Evolutionary conservation across 768 basidiomycete species (phyloP), one percentile per base, ranked within the genome.

Genomic region (Termitomyces eurrhizus): DNA sequence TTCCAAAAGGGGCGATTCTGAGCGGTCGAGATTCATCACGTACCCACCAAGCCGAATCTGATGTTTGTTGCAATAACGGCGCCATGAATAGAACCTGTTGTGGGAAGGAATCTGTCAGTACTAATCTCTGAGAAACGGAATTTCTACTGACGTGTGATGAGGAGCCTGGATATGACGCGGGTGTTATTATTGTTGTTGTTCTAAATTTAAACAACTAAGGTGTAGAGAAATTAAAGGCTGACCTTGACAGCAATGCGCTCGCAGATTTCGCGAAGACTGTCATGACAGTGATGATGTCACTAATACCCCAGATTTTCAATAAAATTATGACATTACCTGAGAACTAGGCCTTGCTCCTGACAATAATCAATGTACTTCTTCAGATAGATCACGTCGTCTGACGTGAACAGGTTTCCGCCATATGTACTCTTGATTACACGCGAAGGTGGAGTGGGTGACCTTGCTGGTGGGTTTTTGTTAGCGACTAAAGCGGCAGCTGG

Each of bases 331-430:
- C 44, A 29, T 49, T 57, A 89, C 89, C 89, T 92, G 48, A 94
- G 76, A 9, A 93, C 90, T 8, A 92, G 72, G 41, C 92, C 92
- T 71, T 93, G 89, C 58, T 93, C 90, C 67, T 92, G 91, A 68
- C 92, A 94, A 66, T 92, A 94, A 65, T 93, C 90, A 50, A 94
- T 94, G 69, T 94, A 94, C 69, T 86, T 88, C 68, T 92, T 92
- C 62, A 94, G 80, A 70, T 93, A 94, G 39, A 83, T 58, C 45
- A 94, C 84, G 68, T 94, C 92, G 52, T 93, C 92, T 2, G 87
- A 80, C 0, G 92, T 94, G 68, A 94, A 94, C 42, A 93, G 70
- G 68, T 94, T 93, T 14, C 92, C 92, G 48, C 92, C 92, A 67
- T 93, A 93, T 0, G 92, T 93, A 67, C 92, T 93, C 73, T 92